These are phyloP conservation scores for Huntiella decipiens DNA, from an alignment of 2,329 filamentous ascomycete genomes.

Conservation along the genomic window DNA sequence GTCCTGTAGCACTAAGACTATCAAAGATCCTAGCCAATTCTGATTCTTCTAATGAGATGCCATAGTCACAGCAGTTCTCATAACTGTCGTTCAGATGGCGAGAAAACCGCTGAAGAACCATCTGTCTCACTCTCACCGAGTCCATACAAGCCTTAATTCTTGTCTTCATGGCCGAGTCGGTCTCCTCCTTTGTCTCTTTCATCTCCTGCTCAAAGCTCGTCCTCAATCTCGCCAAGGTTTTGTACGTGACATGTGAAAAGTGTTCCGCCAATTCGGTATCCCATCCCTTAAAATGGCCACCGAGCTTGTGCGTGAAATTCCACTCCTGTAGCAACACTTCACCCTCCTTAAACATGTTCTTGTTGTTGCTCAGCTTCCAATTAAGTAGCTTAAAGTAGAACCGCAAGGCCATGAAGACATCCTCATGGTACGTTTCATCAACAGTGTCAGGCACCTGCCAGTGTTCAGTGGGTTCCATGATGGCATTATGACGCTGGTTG, in stretches of 20 bases:
- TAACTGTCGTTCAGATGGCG: conserved; percentile 81
- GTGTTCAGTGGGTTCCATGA: conserved; percentile 71
- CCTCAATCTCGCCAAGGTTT: conserved; percentile 73
- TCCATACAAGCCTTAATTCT: conserved; percentile 90
- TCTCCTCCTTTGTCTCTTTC: conserved; percentile 57
- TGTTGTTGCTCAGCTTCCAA: conserved; percentile 93
- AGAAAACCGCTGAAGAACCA: conserved; percentile 91
- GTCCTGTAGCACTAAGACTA: conserved; percentile 59
- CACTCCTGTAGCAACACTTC: conserved; percentile 95
- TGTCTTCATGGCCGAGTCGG: conserved; percentile 78
- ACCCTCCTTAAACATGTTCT: conserved; percentile 97
- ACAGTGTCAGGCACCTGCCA: conserved; percentile 95
- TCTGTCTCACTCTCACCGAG: conserved; percentile 84
- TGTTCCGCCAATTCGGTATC: conserved; percentile 96
- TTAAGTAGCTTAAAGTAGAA: conserved; percentile 99
- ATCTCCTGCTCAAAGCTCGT: conserved; percentile 84
- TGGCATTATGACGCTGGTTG: conserved; percentile 69
- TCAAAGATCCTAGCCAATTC: conserved; percentile 62
- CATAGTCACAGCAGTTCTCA: conserved; percentile 92
- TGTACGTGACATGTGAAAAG: conserved; percentile 84
- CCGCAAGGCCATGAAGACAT: conserved; percentile 79
- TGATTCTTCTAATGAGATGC: conserved; percentile 51
- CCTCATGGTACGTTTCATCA: conserved; percentile 85
- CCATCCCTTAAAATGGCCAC: conserved; percentile 74
- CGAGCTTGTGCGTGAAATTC: conserved; percentile 91